Base-by-base conservation (phyloP, 106 monocot species). In the Phalaenopsis equestris region DNA sequence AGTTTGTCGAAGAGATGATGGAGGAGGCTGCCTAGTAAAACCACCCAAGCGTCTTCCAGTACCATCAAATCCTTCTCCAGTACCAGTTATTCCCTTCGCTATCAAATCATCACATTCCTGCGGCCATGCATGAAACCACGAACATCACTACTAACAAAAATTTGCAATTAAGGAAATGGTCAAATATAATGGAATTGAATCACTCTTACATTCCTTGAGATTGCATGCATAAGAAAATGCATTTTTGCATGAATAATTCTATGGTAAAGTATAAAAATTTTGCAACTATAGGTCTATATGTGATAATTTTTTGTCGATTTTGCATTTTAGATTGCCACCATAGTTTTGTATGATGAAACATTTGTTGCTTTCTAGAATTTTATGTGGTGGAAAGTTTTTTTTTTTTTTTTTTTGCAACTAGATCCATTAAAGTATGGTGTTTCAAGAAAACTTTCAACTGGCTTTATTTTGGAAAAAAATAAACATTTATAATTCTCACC, bases 21-120 rank as follows among this genome's bases (percentile, higher is more conserved):
- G 38, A 58, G 90, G 84, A 80, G 87, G 90, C 75, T 90, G 90
- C 42, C 46, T 74, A 80, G 93, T 79, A 85, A 86, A 85, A 3
- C 96, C 96, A 76, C 96, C 96, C 75, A 97, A 55, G 12, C 92
- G 94, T 65, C 92, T 87, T 67, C 94, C 94, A 79, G 84, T 83
- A 78, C 85, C 87, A 87, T 94, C 96, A 85, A 94, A 97, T 56
- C 94, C 96, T 79, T 92, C 89, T 9, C 94, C 94, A 77, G 90
- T 80, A 9, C 92, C 94, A 73, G 86, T 85, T 83, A 94, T 86
- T 55, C 94, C 93, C 78, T 90, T 90, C 17, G 90, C 80, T 6
- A 97, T 79, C 68, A 97, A 81, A 37, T 94, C 93, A 23, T 97
- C 96, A 21, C 93, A 94, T 80, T 97, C 91, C 91, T 91, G 78